phyloP scores from a whole-genome alignment of 768 basidiomycete species.

The Ramaria sp. region DNA sequence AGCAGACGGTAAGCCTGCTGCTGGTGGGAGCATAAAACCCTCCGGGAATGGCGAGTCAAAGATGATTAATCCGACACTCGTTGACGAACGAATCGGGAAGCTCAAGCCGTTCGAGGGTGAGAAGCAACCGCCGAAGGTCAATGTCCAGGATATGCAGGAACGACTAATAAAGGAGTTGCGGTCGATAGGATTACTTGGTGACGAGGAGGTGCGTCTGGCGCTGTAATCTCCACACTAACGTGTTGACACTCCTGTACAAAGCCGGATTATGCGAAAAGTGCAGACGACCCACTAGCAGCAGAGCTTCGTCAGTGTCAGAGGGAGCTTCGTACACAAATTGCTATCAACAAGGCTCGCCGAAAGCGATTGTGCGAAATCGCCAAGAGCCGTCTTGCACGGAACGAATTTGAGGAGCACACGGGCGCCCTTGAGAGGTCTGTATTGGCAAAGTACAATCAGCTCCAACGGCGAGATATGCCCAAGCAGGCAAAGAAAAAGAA shows the following conservation, averaged over 20 bases:
- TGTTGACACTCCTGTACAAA: constrained; percentile 32
- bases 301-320: constrained; percentile 83
- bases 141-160: constrained; percentile 70
- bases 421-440: constrained; percentile 86
- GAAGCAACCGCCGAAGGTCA: constrained; percentile 35
- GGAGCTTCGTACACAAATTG: constrained; percentile 64
- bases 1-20: constrained; percentile 7
- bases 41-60: constrained; percentile 43
- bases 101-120: constrained; percentile 8
- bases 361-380: constrained; percentile 63
- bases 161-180: constrained; percentile 68
- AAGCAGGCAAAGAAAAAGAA: constrained; percentile 70
- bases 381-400: constrained; percentile 79
- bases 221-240: background rate
- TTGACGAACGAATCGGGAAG: constrained; percentile 39
- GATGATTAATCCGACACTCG: constrained; percentile 64
- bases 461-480: constrained; percentile 43
- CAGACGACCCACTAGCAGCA: constrained; percentile 86
- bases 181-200: constrained; percentile 53
- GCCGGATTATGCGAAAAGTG: constrained; percentile 6
- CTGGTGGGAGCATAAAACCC: constrained; percentile 19
- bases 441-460: constrained; percentile 56
- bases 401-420: constrained; percentile 79
- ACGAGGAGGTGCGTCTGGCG: constrained; percentile 41
- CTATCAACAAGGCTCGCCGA: constrained; percentile 78